Base-by-base conservation (phyloP, 768 basidiomycete genomes). In the Tephrocybe rancida region DNA sequence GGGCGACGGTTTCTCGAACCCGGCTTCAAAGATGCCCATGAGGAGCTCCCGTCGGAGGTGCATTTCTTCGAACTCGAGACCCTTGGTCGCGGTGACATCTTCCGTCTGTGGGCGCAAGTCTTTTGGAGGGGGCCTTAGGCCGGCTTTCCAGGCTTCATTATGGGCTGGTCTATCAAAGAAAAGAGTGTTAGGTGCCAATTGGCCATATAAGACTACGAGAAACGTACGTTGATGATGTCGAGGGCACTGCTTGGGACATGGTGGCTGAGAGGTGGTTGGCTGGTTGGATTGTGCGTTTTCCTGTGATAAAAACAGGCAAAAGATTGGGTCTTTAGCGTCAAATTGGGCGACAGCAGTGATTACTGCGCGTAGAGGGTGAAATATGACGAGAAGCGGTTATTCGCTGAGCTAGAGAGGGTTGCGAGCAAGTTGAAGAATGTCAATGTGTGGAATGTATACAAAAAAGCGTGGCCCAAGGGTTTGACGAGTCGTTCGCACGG, bases 11-110 rank as follows among this genome's bases (percentile, higher is more conserved):
- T 81, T 87, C 74, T 98, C 96, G 69, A 95, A 96, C 52, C 96
- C 96, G 61, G 95, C 97, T 75, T 98, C 95, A 64, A 95, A 99
- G 70, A 98, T 97, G 65, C 96, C 96, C 96, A 99, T 98, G 70
- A 99, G 85, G 56, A 99, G 86, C 74, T 98, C 96, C 61, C 96
- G 85, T 51, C 89, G 85, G 66, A 96, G 81, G 71, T 76, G 84
- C 86, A 95, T 91, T 67, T 95, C 93, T 75, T 99, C 97, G 60
- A 97, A 99, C 68, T 98, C 95, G 63, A 86, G 79, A 56, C 96
- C 96, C 72, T 94, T 91, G 24, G 93, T 96, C 3, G 87, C 87
- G 24, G 88, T 91, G 53, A 99, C 96, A 76, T 99, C 96, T 75
- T 95, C 94, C 26, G 96, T 99, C 70, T 98, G 96, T 6, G 96